Evolutionary conservation across 441 rosid species (phyloP), one percentile per base, ranked within the genome.

Genomic region (Erodium texanum): DNA sequence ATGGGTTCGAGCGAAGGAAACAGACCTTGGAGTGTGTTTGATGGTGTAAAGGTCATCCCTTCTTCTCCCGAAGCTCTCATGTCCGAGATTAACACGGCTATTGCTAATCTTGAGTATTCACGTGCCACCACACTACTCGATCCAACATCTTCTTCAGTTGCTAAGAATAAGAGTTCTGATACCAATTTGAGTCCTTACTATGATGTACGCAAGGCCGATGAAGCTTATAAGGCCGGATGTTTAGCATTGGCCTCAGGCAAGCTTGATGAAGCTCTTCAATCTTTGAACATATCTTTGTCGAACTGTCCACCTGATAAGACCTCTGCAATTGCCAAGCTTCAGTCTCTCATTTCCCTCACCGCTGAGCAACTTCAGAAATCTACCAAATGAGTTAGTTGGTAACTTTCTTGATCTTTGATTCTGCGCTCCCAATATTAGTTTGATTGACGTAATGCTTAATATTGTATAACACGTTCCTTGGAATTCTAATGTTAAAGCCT

Each of bases 281-380:
- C 79, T 12, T 71, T 87, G 73, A 85, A 78, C 24, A 18, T 81
- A 64, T 76, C 87, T n/a, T 82, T 85, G 43, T 78, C 86, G 5
- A 86, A 82, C 70, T 88, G 91, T 66, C 95, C 88, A 2, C 95
- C 91, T 15, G 94, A 88, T 67, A 83, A 82, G 79, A 78, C 81
- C 29, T 82, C 90, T 50, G 90, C 90, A 43, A 82, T 82, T 66
- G 80, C 85, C 41, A 88, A 84, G 80, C 90, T 83, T 73, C 87
- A 81, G 68, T 83, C 91, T 52, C 88, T 84, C 34, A 86, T 87
- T 38, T 83, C 87, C 67, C 85, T 82, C 63, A 77, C 81, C 6
- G 83, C 86, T 54, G 79, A 78, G 66, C 85, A 84, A 63, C 85
- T 86, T 66, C 82, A 67, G 20, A 83, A 72, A 72, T 62, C 81